Evolutionary conservation across 1,284 basidiomycete species (phyloP), one percentile per base, ranked within the genome.

Genomic region (Cryptococcus sp.): DNA sequence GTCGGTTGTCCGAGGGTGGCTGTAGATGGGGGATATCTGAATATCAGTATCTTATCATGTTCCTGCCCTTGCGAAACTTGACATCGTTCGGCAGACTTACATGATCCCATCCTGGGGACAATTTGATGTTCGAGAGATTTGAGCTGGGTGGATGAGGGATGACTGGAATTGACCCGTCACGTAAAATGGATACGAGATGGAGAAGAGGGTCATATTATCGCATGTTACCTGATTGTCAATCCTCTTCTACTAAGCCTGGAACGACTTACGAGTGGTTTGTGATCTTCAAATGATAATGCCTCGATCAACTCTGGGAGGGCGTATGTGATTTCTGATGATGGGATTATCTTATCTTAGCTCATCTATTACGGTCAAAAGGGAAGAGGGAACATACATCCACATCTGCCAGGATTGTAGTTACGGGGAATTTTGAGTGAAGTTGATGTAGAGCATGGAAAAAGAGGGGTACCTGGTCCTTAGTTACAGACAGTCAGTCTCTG

Each of bases 91-190:
- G 37, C 7, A 21, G 2, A 60, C 70, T 53, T 48, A 74, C 67
- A 65, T 48, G 45, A 74, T 73, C 3, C 72, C 73, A 16, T 72
- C 71, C 0, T 44, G 18, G 1, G 74, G 74, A 50, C 74, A 76
- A 45, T 62, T 69, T 9, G 64, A 63, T 21, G 28, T 4, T 16
- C 24, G 44, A 2, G 50, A 24, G 11, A 47, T 56, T 1, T 34
- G 25, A 4, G 67, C 59, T 14, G 72, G 52, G 4, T 59, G 54
- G 49, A 73, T 72, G 7, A 52, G 28, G 1, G 56, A 66, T 22
- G 48, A 50, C 41, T 72, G 63, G 50, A 73, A 70, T 23, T 53
- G 57, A 7, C 70, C 70, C 5, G 54, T 46, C 13, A 66, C 57
- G 41, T 60, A 36, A 1, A 75, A 37, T 13, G 73, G 71, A 70